These are phyloP conservation scores for Tardiomyces depauwii DNA, from an alignment of 1,139 yeast genomes.

Conservation along the genomic window DNA sequence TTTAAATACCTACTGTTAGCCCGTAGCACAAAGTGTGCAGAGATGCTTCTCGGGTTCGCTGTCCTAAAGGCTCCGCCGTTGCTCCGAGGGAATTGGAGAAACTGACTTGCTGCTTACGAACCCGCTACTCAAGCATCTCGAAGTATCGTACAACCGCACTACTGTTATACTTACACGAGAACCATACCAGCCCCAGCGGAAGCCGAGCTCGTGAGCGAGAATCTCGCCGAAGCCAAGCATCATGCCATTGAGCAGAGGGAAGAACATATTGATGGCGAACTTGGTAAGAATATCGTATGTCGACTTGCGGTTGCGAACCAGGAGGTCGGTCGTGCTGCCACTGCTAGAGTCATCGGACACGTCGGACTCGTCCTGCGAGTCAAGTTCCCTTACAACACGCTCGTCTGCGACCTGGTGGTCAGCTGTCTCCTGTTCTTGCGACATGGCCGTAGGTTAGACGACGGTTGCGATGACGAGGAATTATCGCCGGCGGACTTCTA, in stretches of 20 bases:
- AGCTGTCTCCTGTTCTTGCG: too few relatives aligned
- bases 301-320: not conserved
- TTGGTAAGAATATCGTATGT: not conserved
- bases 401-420: not conserved
- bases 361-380: not conserved
- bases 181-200: conserved; percentile 66
- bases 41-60: too few relatives aligned
- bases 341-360: not conserved
- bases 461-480: too few relatives aligned
- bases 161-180: conserved; percentile 47
- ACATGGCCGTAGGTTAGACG: too few relatives aligned
- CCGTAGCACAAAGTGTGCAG: too few relatives aligned
- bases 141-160: too few relatives aligned
- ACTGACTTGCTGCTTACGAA: not conserved
- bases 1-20: not conserved
- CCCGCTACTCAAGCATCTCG: too few relatives aligned
- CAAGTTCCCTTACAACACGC: not conserved
- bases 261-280: conserved; percentile 54
- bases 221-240: conserved; percentile 97
- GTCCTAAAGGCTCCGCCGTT: not conserved
- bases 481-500: too few relatives aligned
- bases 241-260: conserved; percentile 88
- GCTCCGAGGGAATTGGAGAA: not conserved
- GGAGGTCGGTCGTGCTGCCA: not conserved
- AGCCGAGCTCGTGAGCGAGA: conserved; percentile 86